phyloP scores from a whole-genome alignment of 2,329 filamentous ascomycete genomes.

The Byssothecium circinans region DNA sequence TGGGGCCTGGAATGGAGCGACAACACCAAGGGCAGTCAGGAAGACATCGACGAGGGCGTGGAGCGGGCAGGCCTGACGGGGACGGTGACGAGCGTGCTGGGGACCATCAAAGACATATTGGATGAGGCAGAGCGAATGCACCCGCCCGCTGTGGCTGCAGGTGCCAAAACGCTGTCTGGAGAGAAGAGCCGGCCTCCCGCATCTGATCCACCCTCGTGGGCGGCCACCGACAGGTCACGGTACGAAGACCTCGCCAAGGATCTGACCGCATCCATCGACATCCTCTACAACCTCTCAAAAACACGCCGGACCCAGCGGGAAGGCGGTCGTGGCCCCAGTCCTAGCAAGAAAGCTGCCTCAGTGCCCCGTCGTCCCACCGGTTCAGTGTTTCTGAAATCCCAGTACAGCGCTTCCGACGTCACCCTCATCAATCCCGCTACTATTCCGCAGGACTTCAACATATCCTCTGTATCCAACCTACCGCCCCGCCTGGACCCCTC shows the following conservation, averaged over 20 bases:
- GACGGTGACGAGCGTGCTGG: slow-evolving; percentile 76
- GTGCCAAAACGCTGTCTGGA: slow-evolving; percentile 32
- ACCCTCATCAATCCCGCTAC: slow-evolving; percentile 49
- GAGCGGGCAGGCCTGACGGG: slow-evolving; percentile 71
- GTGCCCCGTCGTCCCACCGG: slow-evolving; percentile 21
- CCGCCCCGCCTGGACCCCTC: slow-evolving; percentile 49
- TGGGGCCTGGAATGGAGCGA: slow-evolving; percentile 85
- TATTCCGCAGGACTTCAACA: slow-evolving; percentile 27
- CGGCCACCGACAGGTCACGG: slow-evolving; percentile 69
- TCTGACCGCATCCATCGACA: slow-evolving; percentile 76
- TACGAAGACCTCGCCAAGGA: slow-evolving; percentile 76
- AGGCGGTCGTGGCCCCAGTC: slow-evolving; percentile 4
- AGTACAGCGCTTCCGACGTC: slow-evolving; percentile 46
- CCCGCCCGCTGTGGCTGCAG: slow-evolving; percentile 49
- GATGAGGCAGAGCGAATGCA: slow-evolving; percentile 75
- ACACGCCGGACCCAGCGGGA: slow-evolving; percentile 56
- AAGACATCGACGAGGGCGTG: slow-evolving; percentile 72
- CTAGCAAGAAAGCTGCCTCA: slow-evolving; percentile 17
- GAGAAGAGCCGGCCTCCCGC: slow-evolving; percentile 39
- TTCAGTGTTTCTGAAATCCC: slow-evolving; percentile 34
- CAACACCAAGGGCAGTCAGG: slow-evolving; percentile 58
- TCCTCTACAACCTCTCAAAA: slow-evolving; percentile 73
- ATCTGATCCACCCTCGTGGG: slow-evolving; percentile 40
- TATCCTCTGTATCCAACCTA: slow-evolving; percentile 24
- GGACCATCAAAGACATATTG: slow-evolving; percentile 77